phyloP scores from a whole-genome alignment of 1,284 basidiomycete genomes.

The Trichosporon sp. region DNA sequence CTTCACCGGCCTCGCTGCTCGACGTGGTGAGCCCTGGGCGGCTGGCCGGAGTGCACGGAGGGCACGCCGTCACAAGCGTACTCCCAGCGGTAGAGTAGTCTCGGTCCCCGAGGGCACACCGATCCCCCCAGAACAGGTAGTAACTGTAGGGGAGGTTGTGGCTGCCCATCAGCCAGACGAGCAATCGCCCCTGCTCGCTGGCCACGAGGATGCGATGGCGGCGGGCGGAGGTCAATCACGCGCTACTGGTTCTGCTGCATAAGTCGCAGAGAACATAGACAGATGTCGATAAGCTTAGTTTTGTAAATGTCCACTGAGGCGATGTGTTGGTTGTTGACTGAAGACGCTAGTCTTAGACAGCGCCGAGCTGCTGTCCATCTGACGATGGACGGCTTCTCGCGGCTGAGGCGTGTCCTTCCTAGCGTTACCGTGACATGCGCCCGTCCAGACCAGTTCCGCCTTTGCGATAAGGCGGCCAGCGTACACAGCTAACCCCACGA shows the following conservation, averaged over 20 bases:
- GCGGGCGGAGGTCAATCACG: constrained; percentile 15
- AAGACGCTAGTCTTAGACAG: too few species aligned
- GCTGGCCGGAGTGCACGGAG: constrained; percentile 41
- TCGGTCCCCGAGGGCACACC: constrained; percentile 37
- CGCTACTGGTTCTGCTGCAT: constrained; percentile 8
- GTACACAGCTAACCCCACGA: too few species aligned
- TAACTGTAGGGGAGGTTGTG: constrained; percentile 41
- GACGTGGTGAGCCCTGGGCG: constrained; percentile 46
- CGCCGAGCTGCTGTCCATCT: too few species aligned
- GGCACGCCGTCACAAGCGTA: constrained; percentile 40
- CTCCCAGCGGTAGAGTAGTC: constrained; percentile 42
- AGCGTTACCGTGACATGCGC: too few species aligned
- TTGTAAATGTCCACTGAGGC: too few species aligned
- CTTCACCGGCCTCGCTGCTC: constrained; percentile 45
- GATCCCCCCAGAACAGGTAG: constrained; percentile 36
- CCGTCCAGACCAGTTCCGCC: too few species aligned
- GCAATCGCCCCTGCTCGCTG: constrained; percentile 36
- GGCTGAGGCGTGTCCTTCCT: too few species aligned
- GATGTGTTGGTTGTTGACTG: too few species aligned
- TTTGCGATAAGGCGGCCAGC: too few species aligned
- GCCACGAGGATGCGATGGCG: background rate
- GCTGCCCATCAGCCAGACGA: constrained; percentile 30
- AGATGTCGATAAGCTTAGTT: too few species aligned
- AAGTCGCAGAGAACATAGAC: too few species aligned
- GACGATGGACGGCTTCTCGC: too few species aligned